Evolutionary conservation across 768 basidiomycete species (phyloP).

Genomic region (Kwoniella sp.): DNA sequence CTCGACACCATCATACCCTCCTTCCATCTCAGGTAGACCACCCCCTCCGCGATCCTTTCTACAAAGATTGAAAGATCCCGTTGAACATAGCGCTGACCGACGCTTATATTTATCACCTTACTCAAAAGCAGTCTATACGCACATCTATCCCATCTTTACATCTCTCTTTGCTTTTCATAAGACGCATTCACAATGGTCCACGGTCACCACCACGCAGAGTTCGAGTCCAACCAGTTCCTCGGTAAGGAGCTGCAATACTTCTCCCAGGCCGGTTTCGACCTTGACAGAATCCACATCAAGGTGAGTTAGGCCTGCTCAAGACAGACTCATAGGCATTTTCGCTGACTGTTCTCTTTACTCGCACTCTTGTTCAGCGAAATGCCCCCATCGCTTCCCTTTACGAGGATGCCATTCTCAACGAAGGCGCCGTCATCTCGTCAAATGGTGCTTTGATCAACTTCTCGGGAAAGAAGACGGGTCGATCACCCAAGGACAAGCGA

Average conservation of each 20-base stretch:
- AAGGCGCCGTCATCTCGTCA: constrained; percentile 95
- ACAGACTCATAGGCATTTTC: neutral
- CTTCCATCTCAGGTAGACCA: neutral
- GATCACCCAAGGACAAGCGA: constrained; percentile 98
- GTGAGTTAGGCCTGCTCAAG: constrained; percentile 35
- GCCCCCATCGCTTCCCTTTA: constrained; percentile 73
- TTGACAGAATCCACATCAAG: constrained; percentile 91
- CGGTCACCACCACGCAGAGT: constrained; percentile 45
- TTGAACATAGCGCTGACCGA: neutral
- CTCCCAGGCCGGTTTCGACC: constrained; percentile 98
- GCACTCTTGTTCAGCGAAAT: constrained; percentile 42
- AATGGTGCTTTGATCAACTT: constrained; percentile 99
- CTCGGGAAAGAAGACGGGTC: constrained; percentile 98
- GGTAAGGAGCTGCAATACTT: constrained; percentile 93
- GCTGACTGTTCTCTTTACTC: neutral
- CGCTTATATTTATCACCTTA: too few relatives aligned
- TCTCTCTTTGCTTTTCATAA: neutral
- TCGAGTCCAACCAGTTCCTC: constrained; percentile 61
- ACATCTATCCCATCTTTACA: neutral
- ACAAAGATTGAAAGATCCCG: neutral
- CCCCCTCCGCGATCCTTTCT: neutral
- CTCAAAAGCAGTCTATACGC: neutral
- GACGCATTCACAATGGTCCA: constrained; percentile 28
- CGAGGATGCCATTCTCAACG: constrained; percentile 97
- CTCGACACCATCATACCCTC: neutral